These are phyloP conservation scores for Calonectria fujianensis DNA, from an alignment of 2,329 filamentous ascomycete genomes.

Conservation along the genomic window DNA sequence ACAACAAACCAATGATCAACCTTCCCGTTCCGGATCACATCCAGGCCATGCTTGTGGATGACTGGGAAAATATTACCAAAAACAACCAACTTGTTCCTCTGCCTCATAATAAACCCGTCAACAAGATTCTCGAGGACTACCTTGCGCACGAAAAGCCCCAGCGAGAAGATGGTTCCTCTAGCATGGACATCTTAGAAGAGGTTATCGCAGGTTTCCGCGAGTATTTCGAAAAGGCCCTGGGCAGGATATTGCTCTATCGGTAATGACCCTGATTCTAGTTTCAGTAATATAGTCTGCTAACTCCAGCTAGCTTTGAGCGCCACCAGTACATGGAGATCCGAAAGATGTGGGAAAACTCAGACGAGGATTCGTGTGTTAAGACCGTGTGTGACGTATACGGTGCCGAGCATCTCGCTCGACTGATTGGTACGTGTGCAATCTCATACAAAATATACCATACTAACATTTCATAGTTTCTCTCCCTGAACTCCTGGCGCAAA, in stretches of 20 bases:
- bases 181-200: slow-evolving; percentile 92
- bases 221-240: slow-evolving; percentile 94
- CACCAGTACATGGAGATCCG: slow-evolving; percentile 88
- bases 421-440: slow-evolving; percentile 81
- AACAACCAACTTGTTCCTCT: slow-evolving; percentile 92
- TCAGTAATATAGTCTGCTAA: slow-evolving; percentile 47
- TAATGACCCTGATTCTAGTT: slow-evolving; percentile 52
- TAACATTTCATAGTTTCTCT: slow-evolving; percentile 79
- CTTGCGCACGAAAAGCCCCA: slow-evolving; percentile 80
- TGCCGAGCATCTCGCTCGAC: slow-evolving; percentile 90
- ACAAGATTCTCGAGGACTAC: slow-evolving; percentile 88
- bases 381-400: slow-evolving; percentile 89
- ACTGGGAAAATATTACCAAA: slow-evolving; percentile 99
- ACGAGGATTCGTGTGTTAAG: slow-evolving; percentile 81
- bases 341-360: slow-evolving; percentile 79
- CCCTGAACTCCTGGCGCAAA: slow-evolving; percentile 95
- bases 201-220: slow-evolving; percentile 89
- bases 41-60: slow-evolving; percentile 94
- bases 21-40: slow-evolving; percentile 91
- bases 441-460: background rate
- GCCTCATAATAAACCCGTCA: slow-evolving; percentile 85
- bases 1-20: slow-evolving; percentile 88
- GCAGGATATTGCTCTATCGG: slow-evolving; percentile 91
- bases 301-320: slow-evolving; percentile 84
- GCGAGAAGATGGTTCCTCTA: slow-evolving; percentile 79